These are phyloP conservation scores for Paramecium sonneborni DNA, from an alignment of 73 alveolate genomes.

Conservation along the genomic window DNA sequence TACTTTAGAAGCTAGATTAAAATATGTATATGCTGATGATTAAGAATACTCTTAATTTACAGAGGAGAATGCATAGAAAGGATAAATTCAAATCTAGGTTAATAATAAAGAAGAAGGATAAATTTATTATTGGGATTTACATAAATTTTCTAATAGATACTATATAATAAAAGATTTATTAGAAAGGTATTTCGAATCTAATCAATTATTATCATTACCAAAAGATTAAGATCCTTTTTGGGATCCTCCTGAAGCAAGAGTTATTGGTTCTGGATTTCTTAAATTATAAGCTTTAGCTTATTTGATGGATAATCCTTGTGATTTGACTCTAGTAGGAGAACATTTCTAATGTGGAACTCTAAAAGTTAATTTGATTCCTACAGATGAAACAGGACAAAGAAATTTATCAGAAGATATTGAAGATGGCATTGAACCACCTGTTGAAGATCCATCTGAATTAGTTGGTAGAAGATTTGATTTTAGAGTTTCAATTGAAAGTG, in stretches of 20 bases:
- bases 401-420: constrained; percentile 76
- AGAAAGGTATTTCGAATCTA: constrained; percentile 82
- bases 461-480: constrained; percentile 60
- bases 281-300: constrained; percentile 91
- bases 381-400: constrained; percentile 79
- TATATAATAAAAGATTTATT: constrained; percentile 89
- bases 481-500: constrained; percentile 54
- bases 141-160: constrained; percentile 86
- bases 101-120: constrained; percentile 91
- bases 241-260: constrained; percentile 88
- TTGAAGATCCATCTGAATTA: constrained; percentile 63
- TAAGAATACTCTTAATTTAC: constrained; percentile 70
- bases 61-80: constrained; percentile 7
- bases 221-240: constrained; percentile 92
- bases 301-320: constrained; percentile 86
- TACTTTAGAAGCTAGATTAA: constrained; percentile 60
- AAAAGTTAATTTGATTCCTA: constrained; percentile 79
- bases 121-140: constrained; percentile 85
- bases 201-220: constrained; percentile 16
- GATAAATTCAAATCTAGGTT: constrained; percentile 73
- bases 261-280: constrained; percentile 87
- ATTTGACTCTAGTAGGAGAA: constrained; percentile 81
- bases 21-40: constrained; percentile 67
- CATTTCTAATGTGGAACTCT: constrained; percentile 73
- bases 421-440: constrained; percentile 63